Conservation (phyloP, 495 filamentous ascomycete genomes). For the Podospora didyma region DNA sequence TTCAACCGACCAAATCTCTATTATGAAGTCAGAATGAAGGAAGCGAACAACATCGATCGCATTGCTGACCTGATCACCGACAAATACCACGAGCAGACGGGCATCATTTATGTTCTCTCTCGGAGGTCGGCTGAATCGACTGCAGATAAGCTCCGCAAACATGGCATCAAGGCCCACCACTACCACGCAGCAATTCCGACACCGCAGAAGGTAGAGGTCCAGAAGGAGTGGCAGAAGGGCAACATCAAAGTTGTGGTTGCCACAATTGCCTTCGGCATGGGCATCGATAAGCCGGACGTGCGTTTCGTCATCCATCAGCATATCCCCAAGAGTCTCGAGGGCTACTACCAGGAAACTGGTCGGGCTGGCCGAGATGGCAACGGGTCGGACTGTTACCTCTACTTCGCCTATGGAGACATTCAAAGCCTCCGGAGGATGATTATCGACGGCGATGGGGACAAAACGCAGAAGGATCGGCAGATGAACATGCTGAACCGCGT, state of each 20-base stretch:
- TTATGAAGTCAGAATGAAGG: slow-evolving; percentile 69
- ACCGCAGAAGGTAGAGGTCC: slow-evolving; percentile 59
- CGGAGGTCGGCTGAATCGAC: slow-evolving; percentile 75
- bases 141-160: slow-evolving; percentile 59
- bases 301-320: slow-evolving; percentile 92
- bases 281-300: slow-evolving; percentile 94
- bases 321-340: slow-evolving; percentile 92
- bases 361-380: slow-evolving; percentile 90
- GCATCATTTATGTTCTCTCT: slow-evolving; percentile 94
- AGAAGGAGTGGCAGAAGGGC: slow-evolving; percentile 78
- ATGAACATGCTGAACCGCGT: slow-evolving; percentile 79
- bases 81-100: slow-evolving; percentile 65
- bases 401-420: slow-evolving; percentile 73
- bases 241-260: slow-evolving; percentile 85
- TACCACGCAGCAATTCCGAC: slow-evolving; percentile 80
- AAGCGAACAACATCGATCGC: slow-evolving; percentile 49
- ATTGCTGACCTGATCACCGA: slow-evolving; percentile 70
- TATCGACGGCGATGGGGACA: slow-evolving; percentile 64
- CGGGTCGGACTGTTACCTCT: slow-evolving; percentile 83
- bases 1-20: slow-evolving; percentile 92
- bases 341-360: slow-evolving; percentile 96
- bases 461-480: slow-evolving; percentile 77
- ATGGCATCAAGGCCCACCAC: slow-evolving; percentile 69
- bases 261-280: slow-evolving; percentile 99
- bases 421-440: slow-evolving; percentile 67